Percentiles rank a stretch among this genome's conserved stretches.
phyloP scores from a whole-genome alignment of 495 filamentous ascomycete genomes.

The Hypomontagnella monticulosa region DNA sequence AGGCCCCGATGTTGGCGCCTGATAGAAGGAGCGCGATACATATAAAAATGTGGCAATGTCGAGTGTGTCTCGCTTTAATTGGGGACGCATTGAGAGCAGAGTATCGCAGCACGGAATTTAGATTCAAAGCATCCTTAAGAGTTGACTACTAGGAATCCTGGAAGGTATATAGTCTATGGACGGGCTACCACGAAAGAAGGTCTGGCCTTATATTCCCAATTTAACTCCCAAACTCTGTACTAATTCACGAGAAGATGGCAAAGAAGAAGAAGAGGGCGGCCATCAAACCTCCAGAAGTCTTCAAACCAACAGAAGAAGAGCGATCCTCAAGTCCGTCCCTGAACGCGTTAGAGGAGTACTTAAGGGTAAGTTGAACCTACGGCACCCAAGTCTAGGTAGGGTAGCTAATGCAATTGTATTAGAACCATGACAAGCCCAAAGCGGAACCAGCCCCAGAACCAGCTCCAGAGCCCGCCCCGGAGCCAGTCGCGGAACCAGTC shows the following conservation, averaged over 20 bases:
- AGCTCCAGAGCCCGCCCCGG: not conserved
- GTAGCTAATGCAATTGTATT: slow-evolving; percentile 6
- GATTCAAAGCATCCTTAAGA: slow-evolving; percentile 10
- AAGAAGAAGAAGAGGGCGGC: slow-evolving; percentile 28
- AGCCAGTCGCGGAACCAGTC: not conserved
- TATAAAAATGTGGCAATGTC: slow-evolving; percentile 16
- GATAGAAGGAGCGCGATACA: slow-evolving; percentile 5
- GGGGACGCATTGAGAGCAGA: slow-evolving; percentile 12
- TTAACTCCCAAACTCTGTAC: slow-evolving; percentile 6
- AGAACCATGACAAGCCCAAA: slow-evolving; percentile 1
- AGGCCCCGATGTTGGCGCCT: not conserved
- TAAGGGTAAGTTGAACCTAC: slow-evolving; percentile 9
- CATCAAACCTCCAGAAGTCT: not conserved
- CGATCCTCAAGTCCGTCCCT: not conserved
- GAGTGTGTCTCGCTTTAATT: slow-evolving; percentile 27
- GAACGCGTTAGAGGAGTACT: slow-evolving; percentile 12
- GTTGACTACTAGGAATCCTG: no score
- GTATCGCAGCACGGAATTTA: not conserved
- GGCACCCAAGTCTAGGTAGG: not conserved
- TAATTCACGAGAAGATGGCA: slow-evolving; percentile 22
- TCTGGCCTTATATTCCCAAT: slow-evolving; percentile 10
- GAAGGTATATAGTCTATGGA: slow-evolving; percentile 26
- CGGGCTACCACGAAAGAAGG: slow-evolving; percentile 2
- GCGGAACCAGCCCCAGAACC: slow-evolving; percentile 5
- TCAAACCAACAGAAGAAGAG: not conserved